Conservation (phyloP, 768 basidiomycete genomes). For the Agaricus blazei region DNA sequence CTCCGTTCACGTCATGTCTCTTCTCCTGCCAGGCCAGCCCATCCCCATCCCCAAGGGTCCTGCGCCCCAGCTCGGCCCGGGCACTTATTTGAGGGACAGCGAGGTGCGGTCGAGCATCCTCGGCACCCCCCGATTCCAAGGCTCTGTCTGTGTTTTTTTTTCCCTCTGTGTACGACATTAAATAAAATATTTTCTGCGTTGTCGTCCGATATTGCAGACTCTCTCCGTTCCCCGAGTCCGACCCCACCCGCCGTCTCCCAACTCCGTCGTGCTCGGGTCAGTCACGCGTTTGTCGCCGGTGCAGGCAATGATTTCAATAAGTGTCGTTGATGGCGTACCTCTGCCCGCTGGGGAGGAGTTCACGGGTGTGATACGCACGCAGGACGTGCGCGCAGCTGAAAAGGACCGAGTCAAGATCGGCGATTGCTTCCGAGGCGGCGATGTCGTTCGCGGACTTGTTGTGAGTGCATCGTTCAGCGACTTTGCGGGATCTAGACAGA, state of each 20-base stretch:
- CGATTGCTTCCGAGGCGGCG: slow-evolving; percentile 89
- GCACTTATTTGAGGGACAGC: slow-evolving; percentile 61
- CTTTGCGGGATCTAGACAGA: not conserved
- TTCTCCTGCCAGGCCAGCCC: slow-evolving; percentile 77
- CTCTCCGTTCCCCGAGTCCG: slow-evolving; percentile 61
- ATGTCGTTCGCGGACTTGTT: slow-evolving; percentile 83
- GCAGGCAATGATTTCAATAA: slow-evolving; percentile 80
- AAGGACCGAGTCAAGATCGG: slow-evolving; percentile 87
- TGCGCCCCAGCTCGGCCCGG: slow-evolving; percentile 53
- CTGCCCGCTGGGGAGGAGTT: slow-evolving; percentile 85
- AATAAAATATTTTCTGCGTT: slow-evolving; percentile 16
- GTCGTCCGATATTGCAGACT: slow-evolving; percentile 34
- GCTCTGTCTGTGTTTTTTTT: slow-evolving; percentile 53
- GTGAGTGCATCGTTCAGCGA: slow-evolving; percentile 38
- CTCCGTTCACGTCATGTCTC: slow-evolving; percentile 11
- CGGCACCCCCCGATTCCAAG: slow-evolving; percentile 56
- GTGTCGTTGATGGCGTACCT: slow-evolving; percentile 82
- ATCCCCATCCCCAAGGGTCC: slow-evolving; percentile 48
- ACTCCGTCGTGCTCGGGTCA: slow-evolving; percentile 76
- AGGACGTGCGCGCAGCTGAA: slow-evolving; percentile 88
- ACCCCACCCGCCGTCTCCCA: slow-evolving; percentile 68
- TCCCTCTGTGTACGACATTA: slow-evolving; percentile 12
- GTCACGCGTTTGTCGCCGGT: slow-evolving; percentile 79
- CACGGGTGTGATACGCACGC: slow-evolving; percentile 78
- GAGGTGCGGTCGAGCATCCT: slow-evolving; percentile 66